phyloP scores from a whole-genome alignment of 148 eudicot genomes.

The Gaultheria prostrata region DNA sequence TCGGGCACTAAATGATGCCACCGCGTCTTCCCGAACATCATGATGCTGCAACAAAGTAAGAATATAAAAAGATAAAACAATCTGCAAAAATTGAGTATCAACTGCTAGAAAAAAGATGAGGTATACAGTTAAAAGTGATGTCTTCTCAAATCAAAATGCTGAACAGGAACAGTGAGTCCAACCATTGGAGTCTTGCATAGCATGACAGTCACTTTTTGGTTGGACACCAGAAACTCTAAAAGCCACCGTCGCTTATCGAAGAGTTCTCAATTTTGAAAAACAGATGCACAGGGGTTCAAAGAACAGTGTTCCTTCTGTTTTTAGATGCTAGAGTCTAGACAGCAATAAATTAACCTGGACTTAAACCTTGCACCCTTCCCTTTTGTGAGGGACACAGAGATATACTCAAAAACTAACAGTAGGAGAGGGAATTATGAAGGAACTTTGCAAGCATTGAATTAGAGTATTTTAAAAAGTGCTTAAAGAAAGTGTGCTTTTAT shows the following conservation, averaged over 20 bases:
- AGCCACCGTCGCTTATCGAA: background rate
- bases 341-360: background rate
- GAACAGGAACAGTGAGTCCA: background rate
- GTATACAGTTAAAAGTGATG: background rate
- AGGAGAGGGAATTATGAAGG: background rate
- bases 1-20: slow-evolving; percentile 51
- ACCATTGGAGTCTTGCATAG: background rate
- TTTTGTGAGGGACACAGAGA: no score
- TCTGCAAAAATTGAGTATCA: background rate
- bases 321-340: background rate
- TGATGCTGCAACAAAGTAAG: slow-evolving; percentile 54
- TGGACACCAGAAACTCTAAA: background rate
- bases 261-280: background rate
- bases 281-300: background rate
- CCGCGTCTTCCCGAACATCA: slow-evolving; percentile 41
- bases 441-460: background rate
- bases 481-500: background rate
- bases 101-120: background rate
- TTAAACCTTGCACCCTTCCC: no score
- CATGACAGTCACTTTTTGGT: background rate
- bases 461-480: background rate
- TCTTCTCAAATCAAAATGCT: background rate
- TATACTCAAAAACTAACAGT: background rate
- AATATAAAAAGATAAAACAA: background rate
- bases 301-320: background rate